phyloP scores from a whole-genome alignment of 805 yeast species.

The Ogataea degrootiae region DNA sequence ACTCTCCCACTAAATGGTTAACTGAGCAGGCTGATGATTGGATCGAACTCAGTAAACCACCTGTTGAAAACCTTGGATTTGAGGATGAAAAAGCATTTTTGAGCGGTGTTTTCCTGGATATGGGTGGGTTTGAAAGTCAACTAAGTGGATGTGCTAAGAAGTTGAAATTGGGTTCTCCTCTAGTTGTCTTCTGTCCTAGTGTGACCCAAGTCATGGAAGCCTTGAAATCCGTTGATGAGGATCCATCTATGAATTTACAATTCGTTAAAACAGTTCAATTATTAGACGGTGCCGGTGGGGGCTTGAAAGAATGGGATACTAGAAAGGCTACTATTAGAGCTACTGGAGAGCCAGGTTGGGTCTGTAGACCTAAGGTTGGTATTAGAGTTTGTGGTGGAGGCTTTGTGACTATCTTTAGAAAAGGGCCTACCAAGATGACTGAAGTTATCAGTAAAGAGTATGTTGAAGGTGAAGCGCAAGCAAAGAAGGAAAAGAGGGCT shows the following conservation, averaged over 20 bases:
- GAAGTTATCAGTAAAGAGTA: slow-evolving; percentile 1
- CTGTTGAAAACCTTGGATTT: slow-evolving; percentile 6
- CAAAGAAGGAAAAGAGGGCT: background rate
- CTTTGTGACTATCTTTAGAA: slow-evolving; percentile 41
- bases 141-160: slow-evolving; percentile 29
- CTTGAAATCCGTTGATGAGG: slow-evolving; percentile 27
- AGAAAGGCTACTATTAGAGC: slow-evolving; percentile 36
- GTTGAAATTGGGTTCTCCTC: slow-evolving; percentile 37
- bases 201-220: slow-evolving; percentile 43
- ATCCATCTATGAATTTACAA: slow-evolving; percentile 30
- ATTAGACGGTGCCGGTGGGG: slow-evolving; percentile 46
- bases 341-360: slow-evolving; percentile 36
- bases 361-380: slow-evolving; percentile 49
- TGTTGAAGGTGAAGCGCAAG: background rate
- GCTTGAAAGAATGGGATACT: slow-evolving; percentile 48
- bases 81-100: slow-evolving; percentile 30
- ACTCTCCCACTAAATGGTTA: slow-evolving; percentile 41
- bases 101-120: slow-evolving; percentile 42
- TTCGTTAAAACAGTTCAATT: slow-evolving; percentile 38
- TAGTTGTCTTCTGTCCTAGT: slow-evolving; percentile 44
- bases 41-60: slow-evolving; percentile 14
- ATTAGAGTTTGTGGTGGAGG: slow-evolving; percentile 46
- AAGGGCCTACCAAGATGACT: slow-evolving; percentile 13
- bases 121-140: slow-evolving; percentile 39
- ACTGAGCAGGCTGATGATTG: slow-evolving; percentile 21